These are phyloP conservation scores for Saccharomyces hybrid DNA, from an alignment of 1,139 yeast species.

Conservation along the genomic window DNA sequence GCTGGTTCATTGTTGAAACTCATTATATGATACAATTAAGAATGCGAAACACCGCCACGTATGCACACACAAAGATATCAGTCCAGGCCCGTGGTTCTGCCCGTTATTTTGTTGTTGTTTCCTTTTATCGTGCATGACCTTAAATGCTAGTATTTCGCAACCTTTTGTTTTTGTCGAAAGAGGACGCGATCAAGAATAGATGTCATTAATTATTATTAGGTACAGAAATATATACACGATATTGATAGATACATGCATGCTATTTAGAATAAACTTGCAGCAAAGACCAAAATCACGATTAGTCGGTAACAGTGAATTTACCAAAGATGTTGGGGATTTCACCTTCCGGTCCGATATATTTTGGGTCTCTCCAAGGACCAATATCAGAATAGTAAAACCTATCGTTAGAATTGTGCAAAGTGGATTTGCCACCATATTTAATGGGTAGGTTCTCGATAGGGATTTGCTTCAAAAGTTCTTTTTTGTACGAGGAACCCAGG, in stretches of 20 bases:
- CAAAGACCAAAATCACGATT: neutral
- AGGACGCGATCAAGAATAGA: neutral
- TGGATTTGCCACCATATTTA: slow-evolving; percentile 78
- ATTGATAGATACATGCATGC: neutral
- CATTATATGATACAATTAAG: neutral
- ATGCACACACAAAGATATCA: neutral
- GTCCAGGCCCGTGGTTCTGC: neutral
- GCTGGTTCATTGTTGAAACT: neutral
- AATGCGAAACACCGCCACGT: neutral
- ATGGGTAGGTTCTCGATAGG: slow-evolving; percentile 84
- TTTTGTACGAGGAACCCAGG: slow-evolving; percentile 65
- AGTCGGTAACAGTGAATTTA: neutral
- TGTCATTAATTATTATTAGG: neutral
- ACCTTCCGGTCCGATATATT: slow-evolving; percentile 76
- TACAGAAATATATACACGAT: neutral
- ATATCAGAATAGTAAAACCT: slow-evolving; percentile 77
- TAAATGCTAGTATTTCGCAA: neutral
- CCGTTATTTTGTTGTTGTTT: neutral
- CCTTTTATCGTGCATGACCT: neutral
- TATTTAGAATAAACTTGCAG: neutral
- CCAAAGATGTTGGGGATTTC: slow-evolving; percentile 52
- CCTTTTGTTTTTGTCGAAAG: neutral
- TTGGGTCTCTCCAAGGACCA: slow-evolving; percentile 92
- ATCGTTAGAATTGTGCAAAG: slow-evolving; percentile 53
- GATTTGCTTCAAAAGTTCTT: slow-evolving; percentile 78